Percentiles rank a stretch among this genome's conserved stretches.
phyloP scores from a whole-genome alignment of 148 eudicot genomes.

The Vaccinium corymbosum region DNA sequence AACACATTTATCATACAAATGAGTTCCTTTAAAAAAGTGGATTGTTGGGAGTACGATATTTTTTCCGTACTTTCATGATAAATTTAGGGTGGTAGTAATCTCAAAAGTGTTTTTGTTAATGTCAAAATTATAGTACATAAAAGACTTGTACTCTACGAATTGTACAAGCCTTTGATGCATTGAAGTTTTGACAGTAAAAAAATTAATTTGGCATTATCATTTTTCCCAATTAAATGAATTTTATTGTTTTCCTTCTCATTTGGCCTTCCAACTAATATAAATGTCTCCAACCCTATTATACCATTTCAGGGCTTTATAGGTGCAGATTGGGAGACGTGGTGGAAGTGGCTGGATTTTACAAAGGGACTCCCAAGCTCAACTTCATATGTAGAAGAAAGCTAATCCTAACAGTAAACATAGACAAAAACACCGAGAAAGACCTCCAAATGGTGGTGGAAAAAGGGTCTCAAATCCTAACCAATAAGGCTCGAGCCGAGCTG shows the following conservation, averaged over 20 bases:
- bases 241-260: background rate
- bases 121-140: too few relatives aligned
- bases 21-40: too few relatives aligned
- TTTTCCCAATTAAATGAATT: background rate
- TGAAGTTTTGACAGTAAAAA: too few relatives aligned
- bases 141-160: too few relatives aligned
- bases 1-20: too few relatives aligned
- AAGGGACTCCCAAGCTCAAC: constrained; percentile 56
- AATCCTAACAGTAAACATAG: constrained; percentile 67
- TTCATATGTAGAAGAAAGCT: constrained; percentile 71
- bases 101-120: too few relatives aligned
- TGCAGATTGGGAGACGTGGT: constrained; percentile 78
- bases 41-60: too few relatives aligned
- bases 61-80: too few relatives aligned
- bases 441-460: constrained; percentile 60
- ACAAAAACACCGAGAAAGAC: constrained; percentile 85
- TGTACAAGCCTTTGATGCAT: too few relatives aligned
- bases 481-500: constrained; percentile 42
- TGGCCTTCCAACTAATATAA: background rate
- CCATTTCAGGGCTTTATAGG: constrained; percentile 62
- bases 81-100: too few relatives aligned
- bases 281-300: background rate
- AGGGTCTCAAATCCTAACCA: constrained; percentile 41
- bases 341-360: constrained; percentile 59
- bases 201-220: too few relatives aligned